Percentiles rank a stretch among this genome's conserved stretches.
Conservation (phyloP, 2,329 filamentous ascomycete genomes). For the Lachnellula arida region DNA sequence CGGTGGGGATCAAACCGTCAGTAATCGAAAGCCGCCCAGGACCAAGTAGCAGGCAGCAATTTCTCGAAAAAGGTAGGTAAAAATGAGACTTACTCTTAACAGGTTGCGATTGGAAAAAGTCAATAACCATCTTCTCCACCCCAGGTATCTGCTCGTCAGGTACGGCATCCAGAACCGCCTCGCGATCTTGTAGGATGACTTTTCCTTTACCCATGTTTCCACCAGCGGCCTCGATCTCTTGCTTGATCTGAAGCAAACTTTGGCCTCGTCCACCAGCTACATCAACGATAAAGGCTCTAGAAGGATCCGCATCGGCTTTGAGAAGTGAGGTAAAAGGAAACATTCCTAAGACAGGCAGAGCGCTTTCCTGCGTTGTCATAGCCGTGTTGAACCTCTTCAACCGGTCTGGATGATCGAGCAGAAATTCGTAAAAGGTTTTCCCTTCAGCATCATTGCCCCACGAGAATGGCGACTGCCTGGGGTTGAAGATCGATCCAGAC, state of each 20-base stretch:
- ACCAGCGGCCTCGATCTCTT: slow-evolving; percentile 6
- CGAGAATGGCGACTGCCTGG: slow-evolving; percentile 17
- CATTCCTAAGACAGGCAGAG: slow-evolving; percentile 2
- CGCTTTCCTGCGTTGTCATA: slow-evolving; percentile 8
- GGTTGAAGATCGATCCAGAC: slow-evolving; percentile 12
- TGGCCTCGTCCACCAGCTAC: slow-evolving; percentile 22
- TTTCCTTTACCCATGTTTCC: background rate
- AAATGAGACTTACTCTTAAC: slow-evolving; percentile 12
- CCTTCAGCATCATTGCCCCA: slow-evolving; percentile 22
- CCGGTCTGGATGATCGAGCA: slow-evolving; percentile 22
- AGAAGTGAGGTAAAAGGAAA: slow-evolving; percentile 3
- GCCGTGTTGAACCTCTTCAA: slow-evolving; percentile 24
- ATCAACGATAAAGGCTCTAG: slow-evolving; percentile 18
- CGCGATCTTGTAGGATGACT: slow-evolving; percentile 7
- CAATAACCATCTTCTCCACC: slow-evolving; percentile 8
- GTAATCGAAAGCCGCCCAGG: no score
- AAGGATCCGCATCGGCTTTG: background rate
- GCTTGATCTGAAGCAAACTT: slow-evolving; percentile 18
- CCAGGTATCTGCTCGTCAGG: background rate
- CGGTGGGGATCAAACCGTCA: no score
- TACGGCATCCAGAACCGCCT: slow-evolving; percentile 5
- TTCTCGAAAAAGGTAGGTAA: background rate
- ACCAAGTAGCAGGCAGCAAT: background rate
- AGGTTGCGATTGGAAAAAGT: slow-evolving; percentile 8
- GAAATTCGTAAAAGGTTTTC: slow-evolving; percentile 25